phyloP scores from a whole-genome alignment of 2,329 filamentous ascomycete genomes.

The Xylariaceae sp. region DNA sequence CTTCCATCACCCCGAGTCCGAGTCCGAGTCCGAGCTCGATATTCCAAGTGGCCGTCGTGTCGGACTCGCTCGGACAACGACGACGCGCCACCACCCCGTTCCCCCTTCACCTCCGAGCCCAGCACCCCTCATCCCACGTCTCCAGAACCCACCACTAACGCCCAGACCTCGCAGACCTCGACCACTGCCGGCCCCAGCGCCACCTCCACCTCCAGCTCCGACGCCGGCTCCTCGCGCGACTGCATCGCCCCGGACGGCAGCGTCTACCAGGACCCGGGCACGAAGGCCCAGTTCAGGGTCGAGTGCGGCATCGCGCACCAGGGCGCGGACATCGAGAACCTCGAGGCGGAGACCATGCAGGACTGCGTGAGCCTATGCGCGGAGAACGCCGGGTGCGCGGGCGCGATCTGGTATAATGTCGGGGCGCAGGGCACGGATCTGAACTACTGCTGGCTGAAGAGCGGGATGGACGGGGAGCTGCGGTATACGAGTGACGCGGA shows the following conservation, averaged over 20 bases:
- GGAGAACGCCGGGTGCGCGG: conserved; percentile 12
- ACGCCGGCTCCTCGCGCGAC: conserved; percentile 4
- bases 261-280: conserved; percentile 18
- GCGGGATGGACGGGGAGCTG: conserved; percentile 11
- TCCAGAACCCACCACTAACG: background rate
- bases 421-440: conserved; percentile 24
- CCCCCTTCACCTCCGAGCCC: background rate
- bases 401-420: conserved; percentile 22
- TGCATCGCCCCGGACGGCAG: conserved; percentile 18
- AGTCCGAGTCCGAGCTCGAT: too few species aligned
- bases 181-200: background rate
- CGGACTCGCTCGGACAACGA: too few species aligned
- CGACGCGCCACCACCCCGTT: too few species aligned
- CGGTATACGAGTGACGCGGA: conserved; percentile 17
- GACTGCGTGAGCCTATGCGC: conserved; percentile 20
- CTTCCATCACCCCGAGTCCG: conserved; percentile 2
- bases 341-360: conserved; percentile 19
- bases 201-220: conserved; percentile 1
- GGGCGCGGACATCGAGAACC: conserved; percentile 19
- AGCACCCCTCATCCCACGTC: background rate
- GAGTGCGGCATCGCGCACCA: conserved; percentile 19
- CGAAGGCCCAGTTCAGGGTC: conserved; percentile 12
- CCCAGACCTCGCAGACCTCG: background rate
- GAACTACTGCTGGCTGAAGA: conserved; percentile 27
- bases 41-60: too few species aligned